These are phyloP conservation scores for Melampsora abietis-canadensis DNA, from an alignment of 1,284 basidiomycete species.

Conservation along the genomic window DNA sequence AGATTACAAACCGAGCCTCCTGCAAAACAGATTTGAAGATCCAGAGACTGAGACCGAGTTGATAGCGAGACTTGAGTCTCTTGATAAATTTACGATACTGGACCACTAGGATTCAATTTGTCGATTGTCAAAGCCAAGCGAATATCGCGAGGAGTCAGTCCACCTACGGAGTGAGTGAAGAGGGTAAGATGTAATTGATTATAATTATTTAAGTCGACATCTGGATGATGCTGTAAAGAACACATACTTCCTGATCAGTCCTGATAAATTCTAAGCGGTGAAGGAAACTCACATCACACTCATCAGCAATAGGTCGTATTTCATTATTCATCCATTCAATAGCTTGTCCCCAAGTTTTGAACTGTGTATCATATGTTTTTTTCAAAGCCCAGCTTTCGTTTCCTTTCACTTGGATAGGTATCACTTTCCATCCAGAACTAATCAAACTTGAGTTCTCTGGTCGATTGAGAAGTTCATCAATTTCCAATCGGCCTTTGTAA, in stretches of 20 bases:
- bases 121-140: conserved; percentile 31
- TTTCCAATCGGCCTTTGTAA: neutral
- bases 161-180: conserved; percentile 33
- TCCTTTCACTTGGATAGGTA: neutral
- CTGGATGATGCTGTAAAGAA: conserved; percentile 35
- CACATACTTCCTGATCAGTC: neutral
- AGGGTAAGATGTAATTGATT: conserved; percentile 24
- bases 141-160: conserved; percentile 40
- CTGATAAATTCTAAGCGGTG: neutral
- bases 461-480: neutral
- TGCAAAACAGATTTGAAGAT: no score
- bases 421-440: conserved; percentile 14
- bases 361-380: neutral
- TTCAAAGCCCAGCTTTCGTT: neutral
- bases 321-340: conserved; percentile 10
- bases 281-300: conserved; percentile 16
- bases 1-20: no score
- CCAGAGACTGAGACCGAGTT: no score
- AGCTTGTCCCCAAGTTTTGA: conserved; percentile 13
- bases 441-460: neutral
- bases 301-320: conserved; percentile 14
- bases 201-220: conserved; percentile 24
- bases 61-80: no score
- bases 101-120: neutral
- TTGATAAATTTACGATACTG: no score